phyloP scores from a whole-genome alignment of 1,284 basidiomycete genomes.

The Pisolithus thermaeus region DNA sequence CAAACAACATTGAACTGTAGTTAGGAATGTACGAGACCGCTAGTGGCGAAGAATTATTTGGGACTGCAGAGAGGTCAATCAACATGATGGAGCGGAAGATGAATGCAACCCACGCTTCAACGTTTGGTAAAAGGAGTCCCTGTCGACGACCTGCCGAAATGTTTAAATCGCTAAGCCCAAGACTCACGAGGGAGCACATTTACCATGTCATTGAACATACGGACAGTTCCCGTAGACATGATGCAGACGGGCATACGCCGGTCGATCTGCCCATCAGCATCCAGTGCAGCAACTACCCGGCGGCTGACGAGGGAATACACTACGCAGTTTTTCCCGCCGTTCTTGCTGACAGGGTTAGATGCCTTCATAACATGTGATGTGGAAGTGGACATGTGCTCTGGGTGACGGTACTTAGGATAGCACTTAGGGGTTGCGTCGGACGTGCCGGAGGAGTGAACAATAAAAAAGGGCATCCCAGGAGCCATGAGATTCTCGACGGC shows the following conservation, averaged over 20 bases:
- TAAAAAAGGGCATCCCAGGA: conserved; percentile 17
- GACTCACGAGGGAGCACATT: not conserved
- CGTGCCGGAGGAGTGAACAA: conserved; percentile 19
- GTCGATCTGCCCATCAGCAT: conserved; percentile 10
- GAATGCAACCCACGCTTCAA: conserved; percentile 8
- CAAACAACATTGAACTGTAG: conserved; percentile 21
- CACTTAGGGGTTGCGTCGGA: conserved; percentile 16
- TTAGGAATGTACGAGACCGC: conserved; percentile 16
- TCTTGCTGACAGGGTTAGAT: conserved; percentile 8
- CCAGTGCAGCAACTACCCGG: conserved; percentile 12
- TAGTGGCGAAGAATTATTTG: conserved; percentile 18
- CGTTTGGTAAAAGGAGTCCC: conserved; percentile 9
- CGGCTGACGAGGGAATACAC: conserved; percentile 17
- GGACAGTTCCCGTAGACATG: conserved; percentile 19
- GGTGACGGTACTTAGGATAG: conserved; percentile 20
- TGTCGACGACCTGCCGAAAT: conserved; percentile 11
- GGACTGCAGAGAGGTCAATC: conserved; percentile 7
- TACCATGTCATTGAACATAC: conserved; percentile 21
- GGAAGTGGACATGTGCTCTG: conserved; percentile 17
- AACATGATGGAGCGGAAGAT: too few species aligned
- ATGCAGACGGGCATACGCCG: conserved; percentile 15
- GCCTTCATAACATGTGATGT: conserved; percentile 11
- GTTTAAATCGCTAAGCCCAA: not conserved
- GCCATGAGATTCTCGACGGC: conserved; percentile 21
- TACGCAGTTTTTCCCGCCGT: conserved; percentile 16